Conservation (phyloP, 1,284 basidiomycete genomes). For the Rhodofomes roseus region DNA sequence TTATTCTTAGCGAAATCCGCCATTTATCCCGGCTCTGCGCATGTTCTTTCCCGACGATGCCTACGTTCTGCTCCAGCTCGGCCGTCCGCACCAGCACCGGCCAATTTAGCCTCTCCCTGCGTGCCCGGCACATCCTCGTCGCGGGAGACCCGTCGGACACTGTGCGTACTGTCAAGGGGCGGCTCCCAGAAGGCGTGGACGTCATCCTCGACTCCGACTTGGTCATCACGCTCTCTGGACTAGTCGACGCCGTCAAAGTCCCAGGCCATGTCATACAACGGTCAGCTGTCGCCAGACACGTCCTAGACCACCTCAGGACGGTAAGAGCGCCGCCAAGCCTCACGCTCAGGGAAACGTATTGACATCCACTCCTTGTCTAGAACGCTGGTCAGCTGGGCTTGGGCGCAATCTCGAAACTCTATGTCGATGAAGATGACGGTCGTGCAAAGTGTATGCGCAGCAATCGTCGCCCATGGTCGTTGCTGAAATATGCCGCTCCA, state of each 20-base stretch:
- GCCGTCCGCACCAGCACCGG: constrained; percentile 30
- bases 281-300: constrained; percentile 49
- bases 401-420: constrained; percentile 47
- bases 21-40: neutral
- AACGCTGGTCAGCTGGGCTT: constrained; percentile 56
- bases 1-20: constrained; percentile 1
- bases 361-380: constrained; percentile 29
- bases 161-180: constrained; percentile 30
- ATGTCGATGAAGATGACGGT: constrained; percentile 41
- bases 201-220: constrained; percentile 49
- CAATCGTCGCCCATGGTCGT: constrained; percentile 8
- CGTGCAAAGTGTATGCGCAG: constrained; percentile 37
- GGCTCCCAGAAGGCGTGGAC: constrained; percentile 45
- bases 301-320: constrained; percentile 47
- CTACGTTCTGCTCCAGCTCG: constrained; percentile 33
- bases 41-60: constrained; percentile 26
- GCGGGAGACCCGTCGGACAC: constrained; percentile 33
- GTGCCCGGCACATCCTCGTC: constrained; percentile 35
- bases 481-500: neutral
- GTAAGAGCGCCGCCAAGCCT: constrained; percentile 30
- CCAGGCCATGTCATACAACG: constrained; percentile 35
- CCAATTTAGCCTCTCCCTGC: constrained; percentile 30
- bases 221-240: constrained; percentile 49
- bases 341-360: neutral
- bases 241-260: constrained; percentile 40